Percentiles rank a stretch among this genome's conserved stretches.
Conservation (phyloP, 176 grass and related monocot genomes). For the Hyparrhenia diplandra region DNA sequence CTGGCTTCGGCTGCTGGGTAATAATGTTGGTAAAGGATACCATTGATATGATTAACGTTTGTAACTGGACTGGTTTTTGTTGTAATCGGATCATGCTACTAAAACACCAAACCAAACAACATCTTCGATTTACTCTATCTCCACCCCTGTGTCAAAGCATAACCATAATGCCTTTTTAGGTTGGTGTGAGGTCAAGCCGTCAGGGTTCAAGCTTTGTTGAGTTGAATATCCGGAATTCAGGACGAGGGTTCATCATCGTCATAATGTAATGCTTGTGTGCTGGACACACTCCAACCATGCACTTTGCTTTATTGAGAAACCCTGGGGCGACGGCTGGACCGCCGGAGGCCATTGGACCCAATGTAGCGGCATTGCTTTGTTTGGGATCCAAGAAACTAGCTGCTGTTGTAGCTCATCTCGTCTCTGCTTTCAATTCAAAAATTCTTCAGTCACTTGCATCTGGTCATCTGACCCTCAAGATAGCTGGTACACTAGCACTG, state of each 20-base stretch:
- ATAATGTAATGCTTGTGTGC: neutral
- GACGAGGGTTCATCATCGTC: neutral
- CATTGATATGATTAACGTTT: too few relatives aligned
- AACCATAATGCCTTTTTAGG: neutral
- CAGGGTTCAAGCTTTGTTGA: constrained; percentile 12
- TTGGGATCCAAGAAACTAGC: constrained; percentile 25
- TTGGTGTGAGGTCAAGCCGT: constrained; percentile 10
- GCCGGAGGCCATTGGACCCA: neutral
- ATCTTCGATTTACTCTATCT: too few relatives aligned
- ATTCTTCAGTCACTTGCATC: neutral
- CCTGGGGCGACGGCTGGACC: neutral
- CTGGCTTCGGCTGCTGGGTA: too few relatives aligned
- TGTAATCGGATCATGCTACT: too few relatives aligned
- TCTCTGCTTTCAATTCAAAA: neutral
- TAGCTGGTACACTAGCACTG: neutral
- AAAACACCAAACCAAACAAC: too few relatives aligned
- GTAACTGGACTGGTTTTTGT: too few relatives aligned
- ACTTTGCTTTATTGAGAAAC: constrained; percentile 18
- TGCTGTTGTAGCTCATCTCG: neutral
- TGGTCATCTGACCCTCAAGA: neutral
- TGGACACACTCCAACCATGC: neutral
- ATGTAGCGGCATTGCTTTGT: constrained; percentile 25
- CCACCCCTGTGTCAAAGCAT: neutral
- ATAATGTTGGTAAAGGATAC: too few relatives aligned
- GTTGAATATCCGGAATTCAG: neutral